Percentiles rank a stretch among this genome's conserved stretches.
These are phyloP conservation scores for sunflower (Helianthus annuus) DNA, from an alignment of 129 eudicot species.

Conservation along the genomic window HanXRQr2.0-SUNRISE NC_035447.2:16052177-16052676, in stretches of 20 bases:
- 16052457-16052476: too few species aligned
- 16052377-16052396: conserved; percentile 38
- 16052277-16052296: conserved; percentile 35
- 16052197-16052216: conserved; percentile 44
- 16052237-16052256: conserved; percentile 27
- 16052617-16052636: too few species aligned
- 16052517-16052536: neutral
- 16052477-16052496: neutral
- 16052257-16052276: conserved; percentile 31
- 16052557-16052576: too few species aligned
- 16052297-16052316: conserved; percentile 24
- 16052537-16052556: too few species aligned
- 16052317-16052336: conserved; percentile 32
- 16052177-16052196: conserved; percentile 63
- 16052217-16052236: conserved; percentile 35
- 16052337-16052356: conserved; percentile 12
- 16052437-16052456: neutral
- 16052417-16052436: neutral
- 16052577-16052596: too few species aligned
- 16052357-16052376: conserved; percentile 24
- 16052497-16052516: neutral
- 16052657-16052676: too few species aligned
- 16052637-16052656: too few species aligned
- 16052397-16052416: neutral
- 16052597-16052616: too few species aligned